These are phyloP conservation scores for Silene latifolia DNA, from an alignment of 148 eudicot genomes.

Conservation along the genomic window DNA sequence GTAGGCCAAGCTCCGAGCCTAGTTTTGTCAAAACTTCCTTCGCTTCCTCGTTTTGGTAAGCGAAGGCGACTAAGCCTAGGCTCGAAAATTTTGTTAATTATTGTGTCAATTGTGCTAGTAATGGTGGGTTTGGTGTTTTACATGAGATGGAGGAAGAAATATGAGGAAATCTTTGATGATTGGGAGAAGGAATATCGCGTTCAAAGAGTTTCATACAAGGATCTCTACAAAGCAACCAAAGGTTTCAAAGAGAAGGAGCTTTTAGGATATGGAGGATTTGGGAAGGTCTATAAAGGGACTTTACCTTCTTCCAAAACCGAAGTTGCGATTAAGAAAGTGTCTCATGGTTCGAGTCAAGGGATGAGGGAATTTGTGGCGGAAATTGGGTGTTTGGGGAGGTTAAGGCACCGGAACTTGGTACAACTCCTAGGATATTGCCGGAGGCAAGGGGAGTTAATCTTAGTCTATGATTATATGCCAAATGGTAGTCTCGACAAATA, in stretches of 20 bases:
- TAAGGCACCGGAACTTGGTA: constrained; percentile 45
- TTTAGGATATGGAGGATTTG: constrained; percentile 41
- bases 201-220: constrained; percentile 43
- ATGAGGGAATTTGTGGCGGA: constrained; percentile 42
- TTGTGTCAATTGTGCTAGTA: constrained; percentile 12
- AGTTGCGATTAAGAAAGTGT: constrained; percentile 39
- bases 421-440: constrained; percentile 45
- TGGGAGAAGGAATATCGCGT: constrained; percentile 51
- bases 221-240: constrained; percentile 46
- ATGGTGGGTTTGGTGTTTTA: constrained; percentile 14
- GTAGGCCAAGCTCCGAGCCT: constrained; percentile 14
- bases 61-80: constrained; percentile 2
- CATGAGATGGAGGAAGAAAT: constrained; percentile 39
- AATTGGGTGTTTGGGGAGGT: constrained; percentile 36
- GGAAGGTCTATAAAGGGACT: constrained; percentile 38
- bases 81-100: constrained; percentile 21
- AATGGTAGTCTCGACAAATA: constrained; percentile 44
- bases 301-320: constrained; percentile 27
- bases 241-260: constrained; percentile 44
- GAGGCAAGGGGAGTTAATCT: constrained; percentile 34
- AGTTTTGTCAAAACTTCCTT: constrained; percentile 38
- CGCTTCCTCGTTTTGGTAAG: constrained; percentile 32
- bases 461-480: constrained; percentile 48
- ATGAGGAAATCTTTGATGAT: constrained; percentile 44
- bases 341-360: constrained; percentile 42